Evolutionary conservation across 768 basidiomycete genomes (phyloP), one percentile per base, ranked within the genome.

Genomic region (Vararia minispora): DNA sequence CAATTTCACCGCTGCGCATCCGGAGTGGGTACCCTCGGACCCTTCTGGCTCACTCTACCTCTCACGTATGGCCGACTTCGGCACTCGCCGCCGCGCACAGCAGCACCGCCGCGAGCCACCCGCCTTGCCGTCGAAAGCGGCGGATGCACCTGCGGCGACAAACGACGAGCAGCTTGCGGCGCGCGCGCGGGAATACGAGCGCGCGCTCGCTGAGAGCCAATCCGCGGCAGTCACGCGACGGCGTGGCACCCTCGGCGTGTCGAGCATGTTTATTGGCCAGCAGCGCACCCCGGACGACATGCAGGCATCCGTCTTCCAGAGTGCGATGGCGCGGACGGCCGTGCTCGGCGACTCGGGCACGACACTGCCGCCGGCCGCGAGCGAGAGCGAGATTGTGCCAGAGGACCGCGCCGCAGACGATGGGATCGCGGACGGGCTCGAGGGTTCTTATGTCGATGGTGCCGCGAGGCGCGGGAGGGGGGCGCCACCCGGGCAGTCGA

Each of bases 1-100:
- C 23, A 88, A 85, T 53, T 95, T 95, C 69, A 94, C 92, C 63
- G 89, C 89, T 29, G 83, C 89, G 1, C 87, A 97, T 60, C 94
- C 94, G 9, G 87, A 90, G 42, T 99, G 94, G 94, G 83, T 75
- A 44, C 94, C 94, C 0, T 68, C 76, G 0, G 92, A 99, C 54
- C 89, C 90, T 1, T 73, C 86, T 3, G 82, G 89, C 10, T 97
- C 91, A 2, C 66, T 95, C 10, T 97, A 90, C 58, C 75, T 98
- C 37, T 83, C 72, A 46, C 74, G 85, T 33, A 76, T 98, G 63
- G 80, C 83, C 2, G 76, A 84, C 45, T 62, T 79, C 41, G n/a
- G n/a, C n/a, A n/a, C n/a, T n/a, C n/a, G n/a, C n/a, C n/a, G n/a
- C n/a, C 75, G 66, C 44, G 70, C 70, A 16, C 58, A 67, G 20